phyloP scores from a whole-genome alignment of 2,329 filamentous ascomycete species.

The Pseudogymnoascus sp. region DNA sequence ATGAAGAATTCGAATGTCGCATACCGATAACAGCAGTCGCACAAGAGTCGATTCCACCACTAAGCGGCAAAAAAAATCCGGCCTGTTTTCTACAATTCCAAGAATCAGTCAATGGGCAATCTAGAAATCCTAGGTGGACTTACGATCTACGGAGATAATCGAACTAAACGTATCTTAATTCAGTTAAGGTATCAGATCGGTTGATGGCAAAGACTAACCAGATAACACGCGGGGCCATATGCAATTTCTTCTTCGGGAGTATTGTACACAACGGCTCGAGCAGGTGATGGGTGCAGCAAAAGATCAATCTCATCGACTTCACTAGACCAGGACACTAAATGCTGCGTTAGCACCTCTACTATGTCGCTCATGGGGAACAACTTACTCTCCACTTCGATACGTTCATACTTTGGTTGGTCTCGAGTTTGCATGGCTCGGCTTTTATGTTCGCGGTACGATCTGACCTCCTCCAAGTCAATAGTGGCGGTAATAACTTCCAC shows the following conservation, averaged over 20 bases:
- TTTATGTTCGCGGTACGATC: constrained; percentile 39
- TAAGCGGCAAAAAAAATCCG: constrained; percentile 49
- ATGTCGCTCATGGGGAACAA: neutral
- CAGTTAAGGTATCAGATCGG: neutral
- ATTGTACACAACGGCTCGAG: constrained; percentile 44
- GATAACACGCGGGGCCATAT: constrained; percentile 53
- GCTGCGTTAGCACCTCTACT: neutral
- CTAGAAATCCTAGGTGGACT: neutral
- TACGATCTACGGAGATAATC: constrained; percentile 46
- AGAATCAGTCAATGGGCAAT: neutral
- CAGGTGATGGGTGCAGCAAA: constrained; percentile 27
- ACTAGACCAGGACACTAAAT: constrained; percentile 33
- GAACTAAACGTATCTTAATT: constrained; percentile 31
- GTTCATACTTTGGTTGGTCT: constrained; percentile 29
- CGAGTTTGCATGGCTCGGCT: constrained; percentile 22
- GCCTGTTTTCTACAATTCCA: constrained; percentile 21
- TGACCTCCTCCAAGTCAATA: constrained; percentile 63
- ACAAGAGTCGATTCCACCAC: constrained; percentile 53
- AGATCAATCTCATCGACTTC: constrained; percentile 35
- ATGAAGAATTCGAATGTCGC: constrained; percentile 27
- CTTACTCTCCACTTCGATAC: constrained; percentile 27
- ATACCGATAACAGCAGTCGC: constrained; percentile 42
- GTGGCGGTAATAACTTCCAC: constrained; percentile 60
- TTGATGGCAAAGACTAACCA: constrained; percentile 26
- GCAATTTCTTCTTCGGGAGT: constrained; percentile 60